Evolutionary conservation across 2,329 filamentous ascomycete species (phyloP), one percentile per base, ranked within the genome.

Genomic region (Talaromyces islandicus): DNA sequence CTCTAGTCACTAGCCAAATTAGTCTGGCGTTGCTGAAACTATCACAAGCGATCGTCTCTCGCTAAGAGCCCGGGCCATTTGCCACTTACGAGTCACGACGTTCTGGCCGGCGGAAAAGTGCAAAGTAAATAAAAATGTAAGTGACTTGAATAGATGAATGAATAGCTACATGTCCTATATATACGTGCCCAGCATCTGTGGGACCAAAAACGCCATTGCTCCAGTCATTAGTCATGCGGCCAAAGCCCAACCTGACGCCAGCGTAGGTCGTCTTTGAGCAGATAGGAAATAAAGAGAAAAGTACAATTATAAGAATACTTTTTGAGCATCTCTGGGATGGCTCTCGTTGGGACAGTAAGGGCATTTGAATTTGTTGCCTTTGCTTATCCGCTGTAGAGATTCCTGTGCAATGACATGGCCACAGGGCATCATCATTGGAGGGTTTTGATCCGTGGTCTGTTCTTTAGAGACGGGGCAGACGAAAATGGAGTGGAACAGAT

Each of bases 381-480:
- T 96, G 58, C 87, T 87, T 48, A 97, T 81, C 69, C 87, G 87
- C 62, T 89, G 85, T 56, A 99, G 78, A 35, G 88, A 92, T 69
- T 97, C 92, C 64, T 87, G 84, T 19, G 92, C 92, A 62, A 99
- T 88, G 57, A 97, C 93, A 77, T 99, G 94, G 6, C 94, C 93
- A 70, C 94, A 99, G 0, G 91, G 90, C 70, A 99, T 87, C 85
- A 97, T 94, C 89, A 97, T 95, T 1, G 94, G 92, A 11, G 94
- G 94, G 73, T 99, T 99, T 25, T 83, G 78, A 69, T 96, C 92
- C 0, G 93, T 99, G 0, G 90, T 92, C 75, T 99, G 94, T 71
- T 97, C 94, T 74, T 97, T 97, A 68, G 89, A 92, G 5, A 99
- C 94, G 0, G 94, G 94, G 70, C 94, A 99, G 48, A 99, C 94